Percentiles rank a stretch among this genome's conserved stretches.
These are phyloP conservation scores for Sugiyamaella americana DNA, from an alignment of 805 yeast species.

Conservation along the genomic window DNA sequence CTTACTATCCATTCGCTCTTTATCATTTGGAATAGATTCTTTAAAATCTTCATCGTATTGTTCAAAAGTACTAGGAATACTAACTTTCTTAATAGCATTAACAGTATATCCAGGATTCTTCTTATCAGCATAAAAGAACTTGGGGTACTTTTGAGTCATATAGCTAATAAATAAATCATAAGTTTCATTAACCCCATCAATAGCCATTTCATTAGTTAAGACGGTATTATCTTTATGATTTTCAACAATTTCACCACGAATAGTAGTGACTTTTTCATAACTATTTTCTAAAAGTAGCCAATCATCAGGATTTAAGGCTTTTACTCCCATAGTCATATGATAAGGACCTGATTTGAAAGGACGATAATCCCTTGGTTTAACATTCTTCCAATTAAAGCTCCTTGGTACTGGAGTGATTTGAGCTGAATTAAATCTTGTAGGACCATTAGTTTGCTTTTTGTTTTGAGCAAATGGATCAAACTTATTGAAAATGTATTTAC, in stretches of 20 bases:
- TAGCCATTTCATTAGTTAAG: conserved; percentile 29
- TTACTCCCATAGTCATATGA: conserved; percentile 58
- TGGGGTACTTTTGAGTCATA: conserved; percentile 47
- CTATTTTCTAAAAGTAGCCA: conserved; percentile 60
- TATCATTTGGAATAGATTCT: conserved; percentile 6
- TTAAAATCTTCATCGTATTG: background rate
- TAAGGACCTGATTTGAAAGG: conserved; percentile 61
- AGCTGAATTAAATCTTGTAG: background rate
- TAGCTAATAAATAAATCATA: conserved; percentile 41
- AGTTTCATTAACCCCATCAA: conserved; percentile 43
- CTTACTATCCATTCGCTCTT: conserved; percentile 12
- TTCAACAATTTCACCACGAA: conserved; percentile 34
- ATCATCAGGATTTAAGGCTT: conserved; percentile 43
- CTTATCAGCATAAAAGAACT: conserved; percentile 36
- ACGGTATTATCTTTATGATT: conserved; percentile 29
- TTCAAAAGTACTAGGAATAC: conserved; percentile 31
- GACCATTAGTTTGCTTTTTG: background rate
- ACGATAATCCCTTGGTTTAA: conserved; percentile 42
- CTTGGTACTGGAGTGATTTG: conserved; percentile 25
- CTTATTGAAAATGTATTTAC: background rate
- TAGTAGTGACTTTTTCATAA: conserved; percentile 41
- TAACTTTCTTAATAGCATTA: conserved; percentile 40
- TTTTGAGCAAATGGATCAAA: background rate
- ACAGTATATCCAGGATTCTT: conserved; percentile 24
- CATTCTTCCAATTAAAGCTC: conserved; percentile 40